Evolutionary conservation across 768 basidiomycete genomes (phyloP).

Genomic region (Lactifluus pinguis): DNA sequence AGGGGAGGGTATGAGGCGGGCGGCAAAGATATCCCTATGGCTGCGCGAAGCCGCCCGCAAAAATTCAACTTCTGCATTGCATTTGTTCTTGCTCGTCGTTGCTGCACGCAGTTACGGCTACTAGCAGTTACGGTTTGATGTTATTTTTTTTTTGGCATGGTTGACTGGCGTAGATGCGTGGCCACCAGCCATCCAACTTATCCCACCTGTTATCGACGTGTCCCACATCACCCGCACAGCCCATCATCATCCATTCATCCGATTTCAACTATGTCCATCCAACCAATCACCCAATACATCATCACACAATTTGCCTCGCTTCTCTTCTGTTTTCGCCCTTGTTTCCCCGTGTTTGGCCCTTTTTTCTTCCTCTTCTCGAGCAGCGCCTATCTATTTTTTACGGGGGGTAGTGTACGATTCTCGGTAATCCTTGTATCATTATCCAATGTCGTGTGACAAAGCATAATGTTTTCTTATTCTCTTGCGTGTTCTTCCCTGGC

Average conservation of each 20-base stretch:
- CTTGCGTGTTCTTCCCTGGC: not conserved
- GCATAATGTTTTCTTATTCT: constrained; percentile 10
- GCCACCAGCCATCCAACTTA: constrained; percentile 1
- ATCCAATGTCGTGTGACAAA: constrained; percentile 15
- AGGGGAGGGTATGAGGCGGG: not conserved
- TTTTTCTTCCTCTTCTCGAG: not conserved
- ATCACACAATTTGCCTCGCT: not conserved
- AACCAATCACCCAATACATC: not conserved
- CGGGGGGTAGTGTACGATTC: constrained; percentile 14
- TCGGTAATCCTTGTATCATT: constrained; percentile 16
- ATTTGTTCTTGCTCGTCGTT: not conserved
- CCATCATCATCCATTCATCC: constrained; percentile 1
- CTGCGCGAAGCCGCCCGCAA: constrained; percentile 10
- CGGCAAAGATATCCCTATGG: constrained; percentile 13
- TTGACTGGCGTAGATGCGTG: constrained; percentile 13
- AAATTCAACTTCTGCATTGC: not conserved
- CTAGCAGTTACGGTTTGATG: not conserved
- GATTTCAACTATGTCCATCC: not conserved
- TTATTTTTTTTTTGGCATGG: not conserved
- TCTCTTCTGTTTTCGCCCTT: not conserved
- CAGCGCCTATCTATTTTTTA: constrained; percentile 15
- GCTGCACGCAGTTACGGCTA: not conserved
- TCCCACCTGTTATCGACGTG: constrained; percentile 4
- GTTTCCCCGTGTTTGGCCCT: not conserved
- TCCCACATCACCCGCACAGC: not conserved